A percentile compares a stretch with the other conserved stretches of the same genome.
These are phyloP conservation scores for Yamadazyma ubonensis DNA, from an alignment of 805 yeast species.

Conservation along the genomic window DNA sequence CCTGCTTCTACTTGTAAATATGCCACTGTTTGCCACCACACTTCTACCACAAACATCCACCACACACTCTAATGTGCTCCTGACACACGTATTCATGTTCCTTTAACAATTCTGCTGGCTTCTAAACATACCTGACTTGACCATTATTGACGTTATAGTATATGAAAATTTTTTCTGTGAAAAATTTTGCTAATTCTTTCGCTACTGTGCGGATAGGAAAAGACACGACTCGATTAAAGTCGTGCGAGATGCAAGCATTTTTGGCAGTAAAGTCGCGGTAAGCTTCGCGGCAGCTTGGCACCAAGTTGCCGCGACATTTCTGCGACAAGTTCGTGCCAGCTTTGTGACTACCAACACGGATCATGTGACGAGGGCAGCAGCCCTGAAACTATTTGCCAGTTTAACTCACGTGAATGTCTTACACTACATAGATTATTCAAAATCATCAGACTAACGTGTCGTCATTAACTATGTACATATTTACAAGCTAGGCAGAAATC, in stretches of 20 bases:
- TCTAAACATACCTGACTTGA: conserved; percentile 60
- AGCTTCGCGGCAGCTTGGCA: neutral
- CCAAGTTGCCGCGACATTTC: neutral
- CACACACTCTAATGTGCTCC: no score
- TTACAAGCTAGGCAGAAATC: conserved; percentile 14
- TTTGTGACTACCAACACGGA: no score
- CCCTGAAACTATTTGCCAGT: no score
- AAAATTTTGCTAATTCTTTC: conserved; percentile 7
- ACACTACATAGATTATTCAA: no score
- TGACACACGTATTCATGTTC: no score
- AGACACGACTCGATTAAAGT: conserved; percentile 5
- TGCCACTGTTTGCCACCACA: no score
- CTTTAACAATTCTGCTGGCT: no score
- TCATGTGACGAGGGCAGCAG: conserved; percentile 9
- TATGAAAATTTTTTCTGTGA: conserved; percentile 11
- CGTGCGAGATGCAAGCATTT: neutral
- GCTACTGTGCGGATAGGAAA: conserved; percentile 1
- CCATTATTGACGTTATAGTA: conserved; percentile 42
- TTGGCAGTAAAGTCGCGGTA: conserved; percentile 2
- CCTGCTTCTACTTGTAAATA: no score
- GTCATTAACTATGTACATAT: conserved; percentile 5
- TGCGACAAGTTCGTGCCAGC: neutral
- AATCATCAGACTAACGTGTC: neutral
- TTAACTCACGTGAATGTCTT: no score
- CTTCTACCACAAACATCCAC: no score